phyloP scores from a whole-genome alignment of 2,329 filamentous ascomycete species.

The Talaromyces albobiverticillius region DNA sequence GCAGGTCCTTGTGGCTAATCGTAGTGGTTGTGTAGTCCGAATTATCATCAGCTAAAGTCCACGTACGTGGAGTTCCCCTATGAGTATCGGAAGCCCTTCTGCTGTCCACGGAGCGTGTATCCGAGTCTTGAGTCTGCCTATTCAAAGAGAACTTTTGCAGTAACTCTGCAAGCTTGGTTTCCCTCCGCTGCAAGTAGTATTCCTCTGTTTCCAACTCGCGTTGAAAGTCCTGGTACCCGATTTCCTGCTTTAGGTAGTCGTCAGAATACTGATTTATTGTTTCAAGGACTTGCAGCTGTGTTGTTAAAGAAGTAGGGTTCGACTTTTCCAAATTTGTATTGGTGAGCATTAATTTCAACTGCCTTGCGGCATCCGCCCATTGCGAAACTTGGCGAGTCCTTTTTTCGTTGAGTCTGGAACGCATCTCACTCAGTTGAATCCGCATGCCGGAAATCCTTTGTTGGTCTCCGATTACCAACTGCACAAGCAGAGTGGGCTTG shows the following conservation, averaged over 20 bases:
- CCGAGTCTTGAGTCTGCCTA: not conserved
- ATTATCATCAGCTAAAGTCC: not conserved
- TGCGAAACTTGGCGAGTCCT: not conserved
- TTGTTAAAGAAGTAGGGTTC: conserved; percentile 8
- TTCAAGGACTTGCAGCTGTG: conserved; percentile 21
- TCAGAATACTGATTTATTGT: conserved; percentile 15
- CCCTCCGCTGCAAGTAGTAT: conserved; percentile 19
- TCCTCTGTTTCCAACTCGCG: conserved; percentile 27
- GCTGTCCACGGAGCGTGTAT: too few species aligned
- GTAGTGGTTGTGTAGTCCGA: not conserved
- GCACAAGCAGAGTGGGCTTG: not conserved
- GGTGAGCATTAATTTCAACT: not conserved
- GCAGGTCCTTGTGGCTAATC: not conserved
- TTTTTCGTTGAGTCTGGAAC: not conserved
- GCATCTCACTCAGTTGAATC: conserved; percentile 3
- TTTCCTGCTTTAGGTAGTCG: conserved; percentile 24
- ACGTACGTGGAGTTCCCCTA: not conserved
- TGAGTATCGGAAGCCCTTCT: not conserved
- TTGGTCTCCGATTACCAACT: not conserved
- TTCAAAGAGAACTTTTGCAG: conserved; percentile 1
- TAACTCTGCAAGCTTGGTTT: conserved; percentile 18
- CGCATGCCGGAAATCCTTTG: conserved; percentile 8
- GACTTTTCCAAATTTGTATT: not conserved
- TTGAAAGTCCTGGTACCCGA: conserved; percentile 24
- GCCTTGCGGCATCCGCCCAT: not conserved